Evolutionary conservation across 768 basidiomycete species (phyloP).

Genomic region (Pholiota microspora): DNA sequence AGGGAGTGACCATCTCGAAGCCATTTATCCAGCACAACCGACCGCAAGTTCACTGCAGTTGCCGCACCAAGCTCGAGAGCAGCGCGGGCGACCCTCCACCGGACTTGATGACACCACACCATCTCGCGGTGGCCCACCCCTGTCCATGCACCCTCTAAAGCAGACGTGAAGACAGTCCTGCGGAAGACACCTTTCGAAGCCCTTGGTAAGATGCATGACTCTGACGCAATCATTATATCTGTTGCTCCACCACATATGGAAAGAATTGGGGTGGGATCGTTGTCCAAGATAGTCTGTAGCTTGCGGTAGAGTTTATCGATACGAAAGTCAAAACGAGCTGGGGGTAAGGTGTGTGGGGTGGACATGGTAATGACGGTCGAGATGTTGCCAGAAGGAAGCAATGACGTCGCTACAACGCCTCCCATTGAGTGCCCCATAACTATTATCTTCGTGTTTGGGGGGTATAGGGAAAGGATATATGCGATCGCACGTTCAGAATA

Average conservation of each 20-base stretch:
- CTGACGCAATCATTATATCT: slow-evolving; percentile 90
- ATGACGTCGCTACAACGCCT: slow-evolving; percentile 81
- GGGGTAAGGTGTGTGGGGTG: slow-evolving; percentile 85
- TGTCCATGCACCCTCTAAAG: slow-evolving; percentile 90
- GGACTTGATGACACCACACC: slow-evolving; percentile 99
- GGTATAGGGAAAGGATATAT: slow-evolving; percentile 81
- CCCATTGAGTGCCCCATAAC: slow-evolving; percentile 98
- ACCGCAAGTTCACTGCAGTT: slow-evolving; percentile 24
- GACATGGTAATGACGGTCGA: slow-evolving; percentile 93
- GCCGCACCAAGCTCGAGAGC: slow-evolving; percentile 64
- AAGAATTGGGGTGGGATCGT: slow-evolving; percentile 63
- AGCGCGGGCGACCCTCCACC: slow-evolving; percentile 82
- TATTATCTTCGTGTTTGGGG: slow-evolving; percentile 58
- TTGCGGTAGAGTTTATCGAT: slow-evolving; percentile 71
- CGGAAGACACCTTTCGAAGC: slow-evolving; percentile 34
- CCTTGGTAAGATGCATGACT: slow-evolving; percentile 69
- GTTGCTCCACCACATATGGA: slow-evolving; percentile 91
- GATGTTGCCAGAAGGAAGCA: slow-evolving; percentile 66
- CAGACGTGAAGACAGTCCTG: slow-evolving; percentile 78
- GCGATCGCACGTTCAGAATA: slow-evolving; percentile 71
- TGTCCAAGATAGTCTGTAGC: slow-evolving; percentile 37
- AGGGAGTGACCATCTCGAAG: slow-evolving; percentile 57
- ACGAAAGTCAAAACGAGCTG: slow-evolving; percentile 80
- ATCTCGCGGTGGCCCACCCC: slow-evolving; percentile 95
- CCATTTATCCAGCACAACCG: slow-evolving; percentile 58